Conservation (phyloP, 148 eudicot genomes). For the Salicornia ramosissima region DNA sequence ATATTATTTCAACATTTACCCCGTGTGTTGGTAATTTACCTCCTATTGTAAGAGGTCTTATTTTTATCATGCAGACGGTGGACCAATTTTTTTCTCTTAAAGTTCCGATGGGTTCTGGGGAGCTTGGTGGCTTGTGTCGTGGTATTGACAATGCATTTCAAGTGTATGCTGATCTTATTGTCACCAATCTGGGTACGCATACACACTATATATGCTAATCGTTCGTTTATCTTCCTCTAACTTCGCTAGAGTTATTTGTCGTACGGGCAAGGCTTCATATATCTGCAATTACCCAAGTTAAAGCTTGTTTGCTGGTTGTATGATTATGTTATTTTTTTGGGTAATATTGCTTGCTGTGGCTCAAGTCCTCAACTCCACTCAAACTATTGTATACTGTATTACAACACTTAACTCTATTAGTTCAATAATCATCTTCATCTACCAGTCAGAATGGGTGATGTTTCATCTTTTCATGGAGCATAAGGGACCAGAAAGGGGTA, state of each 20-base stretch:
- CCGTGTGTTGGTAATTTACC: background rate
- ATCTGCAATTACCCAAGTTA: background rate
- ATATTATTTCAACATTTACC: slow-evolving; percentile 3
- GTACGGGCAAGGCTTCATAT: background rate
- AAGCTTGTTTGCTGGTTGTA: background rate
- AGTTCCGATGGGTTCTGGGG: slow-evolving; percentile 92
- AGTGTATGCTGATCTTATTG: slow-evolving; percentile 65
- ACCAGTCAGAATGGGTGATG: background rate
- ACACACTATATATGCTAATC: background rate
- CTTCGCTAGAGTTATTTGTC: background rate
- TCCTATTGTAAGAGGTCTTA: slow-evolving; percentile 2
- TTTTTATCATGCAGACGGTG: slow-evolving; percentile 62
- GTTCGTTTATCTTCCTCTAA: background rate
- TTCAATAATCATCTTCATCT: background rate
- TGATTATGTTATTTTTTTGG: background rate
- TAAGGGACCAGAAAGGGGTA: background rate
- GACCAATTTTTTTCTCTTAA: slow-evolving; percentile 87
- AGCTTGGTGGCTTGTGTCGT: slow-evolving; percentile 76
- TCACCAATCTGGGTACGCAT: slow-evolving; percentile 65
- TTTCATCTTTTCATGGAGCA: background rate
- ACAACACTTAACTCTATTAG: background rate
- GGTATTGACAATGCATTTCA: slow-evolving; percentile 99
- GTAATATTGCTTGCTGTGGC: background rate
- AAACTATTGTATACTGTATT: background rate
- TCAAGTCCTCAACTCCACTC: background rate